phyloP scores from a whole-genome alignment of 768 basidiomycete genomes.

The Stropharia rugosoannulata region DNA sequence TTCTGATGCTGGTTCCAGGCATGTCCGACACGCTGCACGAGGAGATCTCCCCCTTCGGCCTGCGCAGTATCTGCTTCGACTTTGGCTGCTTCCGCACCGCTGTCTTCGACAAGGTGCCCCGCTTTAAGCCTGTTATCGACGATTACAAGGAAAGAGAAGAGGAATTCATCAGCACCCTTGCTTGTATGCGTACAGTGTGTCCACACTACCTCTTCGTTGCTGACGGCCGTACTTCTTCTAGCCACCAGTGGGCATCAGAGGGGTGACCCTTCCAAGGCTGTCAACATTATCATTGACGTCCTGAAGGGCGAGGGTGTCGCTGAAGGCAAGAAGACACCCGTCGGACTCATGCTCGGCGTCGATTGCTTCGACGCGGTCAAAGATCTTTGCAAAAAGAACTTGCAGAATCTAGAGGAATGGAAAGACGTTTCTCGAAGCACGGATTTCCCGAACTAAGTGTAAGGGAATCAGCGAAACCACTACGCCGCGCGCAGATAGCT shows the following conservation, averaged over 20 bases:
- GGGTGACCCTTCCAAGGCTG: slow-evolving; percentile 23
- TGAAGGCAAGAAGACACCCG: slow-evolving; percentile 34
- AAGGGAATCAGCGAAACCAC: too few species aligned
- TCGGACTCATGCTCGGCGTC: slow-evolving; percentile 26
- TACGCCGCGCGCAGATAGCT: too few species aligned
- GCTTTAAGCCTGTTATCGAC: slow-evolving; percentile 25
- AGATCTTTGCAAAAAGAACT: slow-evolving; percentile 1
- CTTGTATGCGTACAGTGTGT: slow-evolving; percentile 14
- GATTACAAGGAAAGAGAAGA: slow-evolving; percentile 30
- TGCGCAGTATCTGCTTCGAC: slow-evolving; percentile 36
- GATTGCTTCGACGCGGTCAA: slow-evolving; percentile 14
- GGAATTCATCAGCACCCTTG: slow-evolving; percentile 21
- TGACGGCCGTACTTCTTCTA: slow-evolving; percentile 2
- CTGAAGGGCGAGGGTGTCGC: slow-evolving; percentile 42
- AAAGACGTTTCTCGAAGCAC: slow-evolving; percentile 18
- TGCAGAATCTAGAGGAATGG: slow-evolving; percentile 16
- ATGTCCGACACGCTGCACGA: slow-evolving; percentile 29
- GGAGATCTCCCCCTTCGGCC: slow-evolving; percentile 36
- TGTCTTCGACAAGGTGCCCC: slow-evolving; percentile 25
- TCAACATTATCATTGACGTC: slow-evolving; percentile 23
- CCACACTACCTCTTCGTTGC: background rate
- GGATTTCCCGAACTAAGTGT: background rate
- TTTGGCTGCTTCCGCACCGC: slow-evolving; percentile 38
- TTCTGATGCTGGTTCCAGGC: slow-evolving; percentile 1
- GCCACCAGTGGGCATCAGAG: slow-evolving; percentile 32